Percentiles rank a stretch among this genome's conserved stretches.
Conservation (phyloP, 371 early-diverging fungal species). For the Capillidium rhysosporum region DNA sequence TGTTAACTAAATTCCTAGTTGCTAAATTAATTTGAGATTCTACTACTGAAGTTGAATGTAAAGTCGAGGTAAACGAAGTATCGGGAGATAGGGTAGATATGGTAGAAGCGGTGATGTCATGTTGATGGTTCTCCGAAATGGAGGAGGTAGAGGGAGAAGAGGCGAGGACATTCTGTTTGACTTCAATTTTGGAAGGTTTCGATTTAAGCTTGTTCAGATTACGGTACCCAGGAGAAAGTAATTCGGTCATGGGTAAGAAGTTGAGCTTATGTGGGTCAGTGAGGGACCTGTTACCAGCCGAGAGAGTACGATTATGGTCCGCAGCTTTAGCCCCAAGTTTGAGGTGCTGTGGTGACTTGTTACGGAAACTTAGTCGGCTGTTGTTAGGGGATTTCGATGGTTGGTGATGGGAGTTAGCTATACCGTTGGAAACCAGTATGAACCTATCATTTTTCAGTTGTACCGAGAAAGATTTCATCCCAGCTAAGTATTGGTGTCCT, state of each 20-base stretch:
- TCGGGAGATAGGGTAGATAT: background rate
- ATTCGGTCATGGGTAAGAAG: background rate
- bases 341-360: background rate
- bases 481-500: background rate
- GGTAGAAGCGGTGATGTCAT: background rate
- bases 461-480: background rate
- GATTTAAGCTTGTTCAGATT: background rate
- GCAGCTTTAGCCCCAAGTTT: background rate
- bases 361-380: too few species aligned
- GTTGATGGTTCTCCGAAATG: background rate
- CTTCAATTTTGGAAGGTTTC: background rate
- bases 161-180: too few species aligned
- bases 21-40: too few species aligned
- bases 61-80: background rate
- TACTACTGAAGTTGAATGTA: too few species aligned
- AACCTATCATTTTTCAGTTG: background rate
- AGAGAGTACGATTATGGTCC: background rate
- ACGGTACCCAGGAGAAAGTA: background rate
- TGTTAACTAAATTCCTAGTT: background rate
- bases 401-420: background rate
- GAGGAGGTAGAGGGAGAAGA: too few species aligned
- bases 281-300: background rate
- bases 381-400: background rate
- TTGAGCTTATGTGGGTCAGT: background rate
- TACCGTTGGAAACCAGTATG: constrained; percentile 4